Conservation (phyloP, 2,329 filamentous ascomycete species). For the Juglanconis juglandina region DNA sequence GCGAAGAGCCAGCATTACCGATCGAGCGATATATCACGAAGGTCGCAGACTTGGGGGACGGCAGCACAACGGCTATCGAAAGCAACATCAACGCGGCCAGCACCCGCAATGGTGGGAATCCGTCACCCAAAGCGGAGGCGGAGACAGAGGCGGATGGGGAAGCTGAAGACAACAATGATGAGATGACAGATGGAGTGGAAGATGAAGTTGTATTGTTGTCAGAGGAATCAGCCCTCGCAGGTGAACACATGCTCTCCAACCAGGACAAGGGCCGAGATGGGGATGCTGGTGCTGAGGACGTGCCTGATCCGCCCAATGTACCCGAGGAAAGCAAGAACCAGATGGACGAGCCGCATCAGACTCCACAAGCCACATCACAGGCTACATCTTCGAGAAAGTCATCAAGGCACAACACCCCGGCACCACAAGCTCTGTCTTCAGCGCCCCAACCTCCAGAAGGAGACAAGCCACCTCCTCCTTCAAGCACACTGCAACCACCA, state of each 20-base stretch:
- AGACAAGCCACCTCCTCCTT: not conserved
- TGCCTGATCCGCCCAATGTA: not conserved
- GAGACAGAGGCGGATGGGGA: not conserved
- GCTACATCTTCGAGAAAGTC: not conserved
- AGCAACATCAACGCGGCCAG: not conserved
- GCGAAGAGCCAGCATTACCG: not conserved
- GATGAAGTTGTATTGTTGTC: constrained; percentile 7
- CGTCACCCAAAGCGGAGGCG: not conserved
- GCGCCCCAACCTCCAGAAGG: not conserved
- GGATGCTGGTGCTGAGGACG: not conserved
- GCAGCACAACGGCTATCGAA: not conserved
- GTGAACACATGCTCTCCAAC: not conserved
- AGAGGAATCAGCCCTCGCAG: constrained; percentile 10
- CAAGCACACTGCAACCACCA: not conserved
- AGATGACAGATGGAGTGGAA: not conserved
- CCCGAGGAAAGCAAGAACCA: not conserved
- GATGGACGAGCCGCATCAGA: not conserved
- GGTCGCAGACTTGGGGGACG: not conserved
- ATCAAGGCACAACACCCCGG: not conserved
- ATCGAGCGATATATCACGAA: not conserved
- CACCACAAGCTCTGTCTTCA: not conserved
- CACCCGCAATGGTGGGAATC: not conserved
- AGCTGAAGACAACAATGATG: not conserved
- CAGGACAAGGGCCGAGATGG: not conserved
- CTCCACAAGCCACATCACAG: not conserved